These are phyloP conservation scores for Naganishia liquefaciens DNA, from an alignment of 1,284 basidiomycete species.

Conservation along the genomic window DNA sequence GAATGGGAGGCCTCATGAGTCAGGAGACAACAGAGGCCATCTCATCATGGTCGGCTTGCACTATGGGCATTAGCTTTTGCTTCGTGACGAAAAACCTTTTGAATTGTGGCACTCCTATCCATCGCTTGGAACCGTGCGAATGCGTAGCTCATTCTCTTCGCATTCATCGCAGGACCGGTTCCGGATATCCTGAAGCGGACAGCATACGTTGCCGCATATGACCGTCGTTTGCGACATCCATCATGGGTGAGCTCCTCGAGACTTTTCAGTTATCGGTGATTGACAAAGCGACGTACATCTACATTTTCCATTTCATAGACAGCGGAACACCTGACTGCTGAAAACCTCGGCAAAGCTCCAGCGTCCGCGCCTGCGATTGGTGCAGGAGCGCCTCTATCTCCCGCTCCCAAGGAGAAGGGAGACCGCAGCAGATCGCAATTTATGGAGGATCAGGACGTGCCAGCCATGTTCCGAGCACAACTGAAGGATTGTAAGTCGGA, in stretches of 20 bases:
- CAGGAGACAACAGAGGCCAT: background rate
- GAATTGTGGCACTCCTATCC: too few relatives aligned
- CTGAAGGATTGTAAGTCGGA: constrained; percentile 67
- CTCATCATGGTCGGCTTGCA: too few relatives aligned
- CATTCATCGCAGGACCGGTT: constrained; percentile 66
- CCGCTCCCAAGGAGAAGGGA: constrained; percentile 55
- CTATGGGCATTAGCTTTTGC: too few relatives aligned
- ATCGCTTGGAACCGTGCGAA: too few relatives aligned
- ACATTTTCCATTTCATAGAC: constrained; percentile 61
- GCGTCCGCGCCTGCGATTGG: background rate
- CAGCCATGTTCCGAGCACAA: constrained; percentile 76
- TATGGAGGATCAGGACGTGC: constrained; percentile 77
- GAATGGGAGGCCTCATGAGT: background rate
- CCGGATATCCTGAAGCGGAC: constrained; percentile 75
- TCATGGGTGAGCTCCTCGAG: constrained; percentile 69
- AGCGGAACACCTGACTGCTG: constrained; percentile 82
- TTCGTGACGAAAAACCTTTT: too few relatives aligned
- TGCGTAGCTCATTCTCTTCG: too few relatives aligned
- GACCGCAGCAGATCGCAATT: constrained; percentile 82
- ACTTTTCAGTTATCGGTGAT: background rate
- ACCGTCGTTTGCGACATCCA: constrained; percentile 84
- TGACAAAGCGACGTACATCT: background rate
- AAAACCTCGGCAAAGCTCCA: constrained; percentile 50
- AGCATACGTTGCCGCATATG: constrained; percentile 87
- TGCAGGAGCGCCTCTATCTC: constrained; percentile 39